Evolutionary conservation across 2,329 filamentous ascomycete genomes (phyloP).

Genomic region (Arthroderma sp.): DNA sequence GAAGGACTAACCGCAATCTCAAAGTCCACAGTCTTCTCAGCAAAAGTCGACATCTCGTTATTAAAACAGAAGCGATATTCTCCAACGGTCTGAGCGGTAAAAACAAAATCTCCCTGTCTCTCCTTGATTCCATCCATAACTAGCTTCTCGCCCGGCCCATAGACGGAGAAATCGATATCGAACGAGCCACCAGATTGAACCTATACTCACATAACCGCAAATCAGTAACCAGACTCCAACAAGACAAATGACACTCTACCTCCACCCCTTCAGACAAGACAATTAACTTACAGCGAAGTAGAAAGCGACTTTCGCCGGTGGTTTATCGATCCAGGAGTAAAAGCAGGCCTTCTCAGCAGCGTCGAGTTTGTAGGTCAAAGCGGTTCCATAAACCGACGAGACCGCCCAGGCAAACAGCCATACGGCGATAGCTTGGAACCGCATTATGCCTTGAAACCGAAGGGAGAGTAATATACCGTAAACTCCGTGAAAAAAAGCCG

Average conservation of each 20-base stretch:
- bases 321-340: constrained; percentile 65
- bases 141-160: constrained; percentile 65
- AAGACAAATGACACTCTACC: not conserved
- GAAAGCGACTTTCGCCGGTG: constrained; percentile 83
- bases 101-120: constrained; percentile 94
- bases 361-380: constrained; percentile 80
- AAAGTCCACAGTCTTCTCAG: constrained; percentile 95
- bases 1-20: constrained; percentile 67
- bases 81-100: constrained; percentile 74
- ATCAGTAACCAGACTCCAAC: constrained; percentile 2
- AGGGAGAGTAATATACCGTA: not conserved
- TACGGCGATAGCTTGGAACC: constrained; percentile 47
- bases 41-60: constrained; percentile 96
- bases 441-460: constrained; percentile 42
- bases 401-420: constrained; percentile 61
- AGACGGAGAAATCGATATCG: constrained; percentile 86
- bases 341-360: constrained; percentile 96
- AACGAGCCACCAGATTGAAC: constrained; percentile 98
- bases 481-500: not conserved
- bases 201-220: constrained; percentile 34
- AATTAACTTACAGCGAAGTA: constrained; percentile 76
- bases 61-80: constrained; percentile 98
- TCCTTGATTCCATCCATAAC: constrained; percentile 82
- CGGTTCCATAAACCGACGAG: constrained; percentile 67
- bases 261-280: not conserved